phyloP scores from a whole-genome alignment of 352 stramenopile species.

The Thalassiosira exigua region DNA sequence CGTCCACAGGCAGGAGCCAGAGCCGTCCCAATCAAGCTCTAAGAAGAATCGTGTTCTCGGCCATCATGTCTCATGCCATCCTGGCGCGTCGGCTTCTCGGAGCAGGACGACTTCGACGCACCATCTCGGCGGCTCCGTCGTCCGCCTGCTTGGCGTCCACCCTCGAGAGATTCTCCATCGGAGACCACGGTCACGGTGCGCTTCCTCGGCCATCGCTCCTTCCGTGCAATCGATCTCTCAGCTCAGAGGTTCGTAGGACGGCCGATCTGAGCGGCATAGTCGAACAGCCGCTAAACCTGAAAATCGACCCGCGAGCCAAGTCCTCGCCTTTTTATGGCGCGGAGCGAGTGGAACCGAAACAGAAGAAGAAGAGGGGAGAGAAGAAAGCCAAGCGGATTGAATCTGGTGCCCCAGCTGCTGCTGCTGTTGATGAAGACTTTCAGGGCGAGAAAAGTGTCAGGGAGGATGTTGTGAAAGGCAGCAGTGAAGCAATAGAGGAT shows the following conservation, averaged over 20 bases:
- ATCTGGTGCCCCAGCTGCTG: not conserved
- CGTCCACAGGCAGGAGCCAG: too few species aligned
- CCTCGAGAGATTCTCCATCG: not conserved
- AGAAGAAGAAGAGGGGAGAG: slow-evolving; percentile 26
- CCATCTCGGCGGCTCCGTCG: not conserved
- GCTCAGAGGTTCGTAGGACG: too few species aligned
- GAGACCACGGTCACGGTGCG: not conserved
- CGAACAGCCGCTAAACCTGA: slow-evolving; percentile 60
- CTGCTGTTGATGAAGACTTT: slow-evolving; percentile 23
- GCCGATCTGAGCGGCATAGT: slow-evolving; percentile 11
- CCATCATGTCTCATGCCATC: not conserved
- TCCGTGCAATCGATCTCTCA: not conserved
- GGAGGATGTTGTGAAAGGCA: not conserved
- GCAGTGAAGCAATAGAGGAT: not conserved
- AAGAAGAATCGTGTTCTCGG: slow-evolving; percentile 51
- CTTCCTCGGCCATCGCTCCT: not conserved
- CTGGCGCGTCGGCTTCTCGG: not conserved
- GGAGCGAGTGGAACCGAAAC: slow-evolving; percentile 20
- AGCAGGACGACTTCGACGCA: not conserved
- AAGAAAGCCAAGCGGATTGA: not conserved
- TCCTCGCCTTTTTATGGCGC: slow-evolving; percentile 46
- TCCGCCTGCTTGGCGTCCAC: not conserved
- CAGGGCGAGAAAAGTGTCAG: not conserved
- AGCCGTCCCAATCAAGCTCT: too few species aligned
- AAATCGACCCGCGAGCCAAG: slow-evolving; percentile 50